Percentiles rank a stretch among this genome's conserved stretches.
These are phyloP conservation scores for Entophlyctis luteolus DNA, from an alignment of 192 early-diverging fungal species.

Conservation along the genomic window DNA sequence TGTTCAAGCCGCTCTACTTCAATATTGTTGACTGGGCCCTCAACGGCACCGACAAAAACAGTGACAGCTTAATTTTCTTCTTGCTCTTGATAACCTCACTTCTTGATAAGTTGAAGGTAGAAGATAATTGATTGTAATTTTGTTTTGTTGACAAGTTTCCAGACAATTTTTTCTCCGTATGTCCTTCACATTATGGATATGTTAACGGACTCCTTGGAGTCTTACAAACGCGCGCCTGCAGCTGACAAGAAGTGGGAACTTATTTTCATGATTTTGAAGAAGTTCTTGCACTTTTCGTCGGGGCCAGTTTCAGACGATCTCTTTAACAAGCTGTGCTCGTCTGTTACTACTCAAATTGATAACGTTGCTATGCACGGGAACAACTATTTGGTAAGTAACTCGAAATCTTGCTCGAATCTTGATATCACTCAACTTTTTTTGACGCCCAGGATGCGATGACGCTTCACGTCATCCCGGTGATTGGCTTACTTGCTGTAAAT, in stretches of 20 bases:
- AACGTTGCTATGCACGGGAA: conserved; percentile 43
- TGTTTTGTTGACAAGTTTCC: conserved; percentile 35
- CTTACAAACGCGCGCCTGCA: background rate
- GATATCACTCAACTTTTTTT: background rate
- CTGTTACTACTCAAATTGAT: conserved; percentile 73
- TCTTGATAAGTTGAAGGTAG: too few relatives aligned
- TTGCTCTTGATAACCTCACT: conserved; percentile 19
- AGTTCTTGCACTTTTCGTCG: conserved; percentile 21
- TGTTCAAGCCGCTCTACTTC: conserved; percentile 92
- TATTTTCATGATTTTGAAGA: background rate
- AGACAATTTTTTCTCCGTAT: conserved; percentile 32
- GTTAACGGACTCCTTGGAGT: background rate
- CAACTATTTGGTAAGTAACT: conserved; percentile 22
- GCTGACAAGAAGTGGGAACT: conserved; percentile 13
- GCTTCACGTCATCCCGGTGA: conserved; percentile 51
- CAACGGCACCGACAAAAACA: conserved; percentile 26
- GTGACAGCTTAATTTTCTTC: conserved; percentile 16
- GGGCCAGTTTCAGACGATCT: conserved; percentile 69
- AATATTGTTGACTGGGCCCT: conserved; percentile 77
- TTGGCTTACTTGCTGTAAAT: conserved; percentile 77
- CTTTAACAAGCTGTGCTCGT: conserved; percentile 70
- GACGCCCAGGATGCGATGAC: conserved; percentile 51
- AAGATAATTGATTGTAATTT: too few relatives aligned
- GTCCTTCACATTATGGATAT: conserved; percentile 9
- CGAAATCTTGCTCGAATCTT: background rate